Evolutionary conservation across 495 filamentous ascomycete genomes (phyloP), one percentile per base, ranked within the genome.

Genomic region (Podospora appendiculata): DNA sequence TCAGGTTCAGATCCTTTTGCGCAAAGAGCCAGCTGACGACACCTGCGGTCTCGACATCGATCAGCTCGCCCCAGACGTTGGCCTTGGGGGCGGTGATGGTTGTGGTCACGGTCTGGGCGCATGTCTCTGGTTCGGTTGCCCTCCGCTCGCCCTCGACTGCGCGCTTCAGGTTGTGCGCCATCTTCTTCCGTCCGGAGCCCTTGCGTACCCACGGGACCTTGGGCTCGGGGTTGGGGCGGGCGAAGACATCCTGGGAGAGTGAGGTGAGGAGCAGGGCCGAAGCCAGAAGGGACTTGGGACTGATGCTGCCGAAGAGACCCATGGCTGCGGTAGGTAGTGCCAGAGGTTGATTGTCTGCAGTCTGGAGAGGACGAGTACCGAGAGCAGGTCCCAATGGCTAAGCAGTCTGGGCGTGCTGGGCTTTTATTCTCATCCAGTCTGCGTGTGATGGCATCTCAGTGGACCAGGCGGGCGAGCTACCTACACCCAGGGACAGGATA

Each of bases 1-100:
- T 73, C 48, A 73, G 51, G 53, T 73, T 72, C 14, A 73, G 56
- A 11, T 70, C 61, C 8, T 49, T 32, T 25, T 62, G 58, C 8
- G 58, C 56, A 55, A 65, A 66, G 17, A 73, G 58, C 58, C 60
- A 72, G n/a, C 58, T 52, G 9, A 66, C 55, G 19, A 73, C 61
- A 1, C 49, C 47, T 1, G 59, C 58, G 8, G 58, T 56, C 53
- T 73, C 70, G n/a, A 59, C 46, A 19, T 65, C 61, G 4, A 41
- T 62, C 40, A 73, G 50, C 25, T 48, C 51, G 3, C 36, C 56
- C 69, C 65, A 74, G 41, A 64, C 50, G 57, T 74, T 74, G 25
- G 58, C 13, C 57, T 70, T 73, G 17, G 67, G 59, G 8, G 67
- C 56, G 33, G 43, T 58, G 54, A 60, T 58, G 48, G 48, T 42